Evolutionary conservation across 331 rosid genomes (phyloP), one percentile per base, ranked within the genome.

Genomic region (Cydonia oblonga): DNA sequence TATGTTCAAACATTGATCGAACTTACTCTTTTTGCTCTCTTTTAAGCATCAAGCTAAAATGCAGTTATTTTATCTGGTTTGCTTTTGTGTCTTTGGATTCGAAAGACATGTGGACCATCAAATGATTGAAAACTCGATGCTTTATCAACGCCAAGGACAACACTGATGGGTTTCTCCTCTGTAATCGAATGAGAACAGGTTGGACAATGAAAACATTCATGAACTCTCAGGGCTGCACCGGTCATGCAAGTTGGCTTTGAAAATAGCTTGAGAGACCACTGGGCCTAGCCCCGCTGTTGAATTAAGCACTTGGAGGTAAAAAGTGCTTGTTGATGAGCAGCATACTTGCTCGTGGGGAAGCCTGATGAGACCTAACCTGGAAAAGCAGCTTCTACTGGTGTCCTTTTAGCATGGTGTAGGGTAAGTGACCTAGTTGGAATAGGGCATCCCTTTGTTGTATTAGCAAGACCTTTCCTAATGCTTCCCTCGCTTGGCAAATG

Each of bases 221-320:
- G 68, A 32, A 54, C 72, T 38, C 52, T 4, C 19, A 12, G 59
- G 15, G 68, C 72, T 61, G 57, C 56, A 57, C 68, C 44, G 77
- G 46, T 78, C 72, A 63, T 52, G 46, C 72, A 53, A 73, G 79
- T 72, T 75, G 90, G 74, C 63, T 49, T 66, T 68, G 51, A 70
- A 38, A 76, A 25, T 76, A 69, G 75, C 49, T 59, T 22, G 11
- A 25, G 42, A 46, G 72, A 35, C 57, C 58, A 15, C 19, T 61
- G 70, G 75, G 53, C 64, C 53, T 22, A 24, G 33, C 49, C 64
- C 18, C 28, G 19, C 42, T 35, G 14, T 64, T 5, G 6, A 30
- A 22, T 19, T 33, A 20, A 11, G 40, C 69, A 44, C 33, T 58
- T 24, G 9, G 30, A 24, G 61, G 52, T 52, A 28, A 44, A 44